These are phyloP conservation scores for Ogataea nitratoaversa DNA, from an alignment of 805 yeast species.

Conservation along the genomic window DNA sequence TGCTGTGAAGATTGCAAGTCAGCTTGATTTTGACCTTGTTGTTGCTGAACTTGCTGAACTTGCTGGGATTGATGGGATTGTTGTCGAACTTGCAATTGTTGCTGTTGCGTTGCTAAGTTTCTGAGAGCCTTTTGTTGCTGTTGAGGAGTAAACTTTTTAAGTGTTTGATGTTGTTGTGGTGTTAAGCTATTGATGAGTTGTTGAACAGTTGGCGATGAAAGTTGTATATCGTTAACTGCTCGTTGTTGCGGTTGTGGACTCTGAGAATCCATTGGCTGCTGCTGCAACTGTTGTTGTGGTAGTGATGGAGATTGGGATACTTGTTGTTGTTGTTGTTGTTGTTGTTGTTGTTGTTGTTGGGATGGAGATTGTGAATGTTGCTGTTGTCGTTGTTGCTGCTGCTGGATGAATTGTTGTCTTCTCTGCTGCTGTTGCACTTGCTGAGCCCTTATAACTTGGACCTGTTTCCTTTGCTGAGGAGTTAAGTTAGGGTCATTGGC, in stretches of 20 bases:
- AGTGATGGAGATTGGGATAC: slow-evolving; percentile 12
- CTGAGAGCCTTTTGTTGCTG: slow-evolving; percentile 37
- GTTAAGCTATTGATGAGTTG: slow-evolving; percentile 20
- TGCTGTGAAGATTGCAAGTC: slow-evolving; percentile 15
- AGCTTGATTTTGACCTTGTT: slow-evolving; percentile 20
- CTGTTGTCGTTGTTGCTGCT: slow-evolving; percentile 23
- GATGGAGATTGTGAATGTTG: slow-evolving; percentile 7
- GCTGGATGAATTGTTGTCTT: slow-evolving; percentile 20
- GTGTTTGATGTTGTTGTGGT: slow-evolving; percentile 26
- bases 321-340: slow-evolving; percentile 12
- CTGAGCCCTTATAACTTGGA: slow-evolving; percentile 38
- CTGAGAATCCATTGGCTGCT: slow-evolving; percentile 12
- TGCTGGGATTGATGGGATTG: too few species aligned
- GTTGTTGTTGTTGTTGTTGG: slow-evolving; percentile 14
- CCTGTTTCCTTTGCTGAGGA: slow-evolving; percentile 41
- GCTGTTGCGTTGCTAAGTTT: slow-evolving; percentile 21
- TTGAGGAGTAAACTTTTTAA: slow-evolving; percentile 37
- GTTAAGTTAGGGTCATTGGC: slow-evolving; percentile 36
- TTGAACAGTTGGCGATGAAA: slow-evolving; percentile 3
- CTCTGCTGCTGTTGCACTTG: slow-evolving; percentile 23
- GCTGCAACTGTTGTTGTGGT: slow-evolving; percentile 6
- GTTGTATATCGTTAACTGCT: neutral
- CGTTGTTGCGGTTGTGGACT: slow-evolving; percentile 24
- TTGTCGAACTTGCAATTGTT: slow-evolving; percentile 19
- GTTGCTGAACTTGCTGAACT: slow-evolving; percentile 15